phyloP scores from a whole-genome alignment of 257 asterid genomes.

The Lycium ferocissimum region DNA sequence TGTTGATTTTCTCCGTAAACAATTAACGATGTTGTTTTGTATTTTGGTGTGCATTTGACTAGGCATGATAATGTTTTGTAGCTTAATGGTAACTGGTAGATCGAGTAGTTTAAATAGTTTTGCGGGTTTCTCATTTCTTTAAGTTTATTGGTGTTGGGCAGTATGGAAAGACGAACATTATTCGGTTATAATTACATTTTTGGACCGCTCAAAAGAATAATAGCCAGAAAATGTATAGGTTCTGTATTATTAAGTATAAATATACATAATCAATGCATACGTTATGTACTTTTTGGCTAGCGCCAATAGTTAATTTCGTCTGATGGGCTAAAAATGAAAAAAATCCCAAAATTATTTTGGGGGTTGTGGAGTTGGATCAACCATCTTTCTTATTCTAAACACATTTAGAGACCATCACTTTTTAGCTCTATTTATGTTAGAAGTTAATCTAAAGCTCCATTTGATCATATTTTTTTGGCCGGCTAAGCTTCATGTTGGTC shows the following conservation, averaged over 20 bases:
- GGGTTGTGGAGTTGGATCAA: background rate
- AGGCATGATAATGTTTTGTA: background rate
- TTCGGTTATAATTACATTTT: too few relatives aligned
- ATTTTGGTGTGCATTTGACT: constrained; percentile 8
- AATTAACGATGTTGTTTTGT: background rate
- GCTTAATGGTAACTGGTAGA: background rate
- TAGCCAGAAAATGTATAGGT: too few relatives aligned
- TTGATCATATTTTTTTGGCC: background rate
- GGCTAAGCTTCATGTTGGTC: background rate
- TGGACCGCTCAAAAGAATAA: too few relatives aligned
- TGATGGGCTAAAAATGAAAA: too few relatives aligned
- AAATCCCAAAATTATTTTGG: background rate
- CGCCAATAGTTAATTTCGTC: too few relatives aligned
- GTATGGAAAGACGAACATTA: background rate
- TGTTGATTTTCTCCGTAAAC: background rate
- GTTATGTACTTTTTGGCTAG: too few relatives aligned
- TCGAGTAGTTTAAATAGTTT: background rate
- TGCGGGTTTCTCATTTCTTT: background rate
- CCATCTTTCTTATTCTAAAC: background rate
- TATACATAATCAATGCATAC: too few relatives aligned
- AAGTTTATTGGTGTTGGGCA: background rate
- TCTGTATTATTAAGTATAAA: too few relatives aligned
- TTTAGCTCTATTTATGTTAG: background rate
- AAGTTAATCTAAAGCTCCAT: background rate
- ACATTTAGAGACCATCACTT: background rate